Base-by-base conservation (phyloP, 768 basidiomycete species). In the Termitomyces titanicus region DNA sequence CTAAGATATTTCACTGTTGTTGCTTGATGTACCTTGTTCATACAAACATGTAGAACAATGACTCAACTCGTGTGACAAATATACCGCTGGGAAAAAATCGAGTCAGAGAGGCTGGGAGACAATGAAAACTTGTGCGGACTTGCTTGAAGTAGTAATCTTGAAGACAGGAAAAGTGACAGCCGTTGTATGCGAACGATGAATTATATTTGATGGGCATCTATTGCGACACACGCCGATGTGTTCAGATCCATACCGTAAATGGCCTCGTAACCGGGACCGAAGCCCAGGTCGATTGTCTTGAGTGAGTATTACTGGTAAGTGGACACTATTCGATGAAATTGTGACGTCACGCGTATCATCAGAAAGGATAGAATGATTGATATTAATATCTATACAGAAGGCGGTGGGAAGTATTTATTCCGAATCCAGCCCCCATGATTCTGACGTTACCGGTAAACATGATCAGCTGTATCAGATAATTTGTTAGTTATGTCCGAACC, bases 401-500 rank as follows among this genome's bases (percentile, higher is more conserved):
- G 58, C 40, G 59, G 53, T 54, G 47, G 24, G 53, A 56, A 59
- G 53, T 62, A 56, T 9, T 44, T 58, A 61, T 56, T 58, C 61
- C 55, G 51, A 4, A 9, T 24, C 58, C 59, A 51, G 43, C 24
- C 57, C 47, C n/a, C n/a, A n/a, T 57, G 46, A 54, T 58, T 54
- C 55, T 58, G 60, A 57, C 58, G 66, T 73, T 65, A 93, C 71
- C 90, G 89, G 67, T 92, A 92, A 62, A 92, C 88, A 69, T 93
- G 90, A 69, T 93, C 90, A 70, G 90, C 90, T 92, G 67, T 29
- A 57, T 58, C 55, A 59, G 57, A 47, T 54, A 51, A 59, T 50
- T 57, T 35, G 58, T 68, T 57, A 61, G 66, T 55, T 43, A 43
- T 34, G 39, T 60, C 60, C 58, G 59, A 54, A 64, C 18, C 29